Evolutionary conservation across 2,329 filamentous ascomycete species (phyloP), one percentile per base, ranked within the genome.

Genomic region (Trichoderma oligosporum): DNA sequence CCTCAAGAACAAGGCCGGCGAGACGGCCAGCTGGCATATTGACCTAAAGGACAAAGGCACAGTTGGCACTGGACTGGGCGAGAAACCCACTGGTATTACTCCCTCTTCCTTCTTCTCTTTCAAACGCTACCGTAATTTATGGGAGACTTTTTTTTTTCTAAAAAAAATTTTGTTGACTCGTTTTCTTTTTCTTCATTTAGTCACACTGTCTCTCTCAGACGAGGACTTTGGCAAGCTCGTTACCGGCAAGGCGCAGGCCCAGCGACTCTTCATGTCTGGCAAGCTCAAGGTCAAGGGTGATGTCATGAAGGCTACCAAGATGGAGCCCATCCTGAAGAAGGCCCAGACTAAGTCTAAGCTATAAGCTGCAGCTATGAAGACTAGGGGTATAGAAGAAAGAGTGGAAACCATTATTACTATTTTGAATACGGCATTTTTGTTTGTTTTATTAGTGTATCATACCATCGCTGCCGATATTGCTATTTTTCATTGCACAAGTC

Each of bases 211-310:
- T 4, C 83, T 97, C 64, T 89, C 86, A 60, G 94, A 99, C 62
- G 82, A 84, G 58, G 91, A 97, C 75, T 99, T 99, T 70, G 84
- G 78, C 64, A 86, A 88, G 71, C 82, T 99, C 63, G 86, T 96
- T 55, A 69, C 80, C 35, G 94, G 94, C 71, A 91, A 95, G 79
- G 91, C 89, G 67, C 96, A 97, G 71, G 91, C 94, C 57, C 94
- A 99, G 81, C 86, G 87, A 66, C 78, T 99, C 63, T 97, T 97
- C 78, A 97, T 99, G 93, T 84, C 84, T n/a, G 94, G 94, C 68
- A 97, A 96, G 82, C 81, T 99, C 70, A 99, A 97, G 88, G 84
- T 97, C 72, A 95, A 91, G 84, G 94, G 94, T 62, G 91, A 97
- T 73, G 85, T 97, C 61, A 97, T 97, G 93, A 97, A 97, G 84